Evolutionary conservation across 257 asterid species (phyloP).

Genomic region (Cinchona pubescens): DNA sequence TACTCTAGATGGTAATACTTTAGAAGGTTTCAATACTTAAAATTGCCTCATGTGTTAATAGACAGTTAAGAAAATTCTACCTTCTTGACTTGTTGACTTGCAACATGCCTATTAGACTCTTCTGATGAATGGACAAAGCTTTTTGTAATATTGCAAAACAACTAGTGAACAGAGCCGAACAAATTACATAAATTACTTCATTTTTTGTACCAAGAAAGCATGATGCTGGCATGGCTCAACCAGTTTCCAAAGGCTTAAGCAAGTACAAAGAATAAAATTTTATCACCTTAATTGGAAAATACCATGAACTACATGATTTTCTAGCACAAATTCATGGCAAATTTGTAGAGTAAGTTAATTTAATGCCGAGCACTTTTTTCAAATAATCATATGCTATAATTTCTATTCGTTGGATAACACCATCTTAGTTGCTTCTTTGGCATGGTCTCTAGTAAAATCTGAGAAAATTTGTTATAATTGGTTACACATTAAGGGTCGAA

Average conservation of each 20-base stretch:
- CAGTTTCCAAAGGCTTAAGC: background rate
- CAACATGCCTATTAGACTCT: too few species aligned
- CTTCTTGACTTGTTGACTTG: too few species aligned
- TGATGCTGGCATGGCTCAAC: background rate
- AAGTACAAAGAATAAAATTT: slow-evolving; percentile 9
- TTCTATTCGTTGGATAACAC: too few species aligned
- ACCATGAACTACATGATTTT: slow-evolving; percentile 26
- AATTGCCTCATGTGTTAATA: too few species aligned
- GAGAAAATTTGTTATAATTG: too few species aligned
- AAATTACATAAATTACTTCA: background rate
- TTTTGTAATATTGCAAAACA: slow-evolving; percentile 40
- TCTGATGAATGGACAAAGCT: slow-evolving; percentile 37
- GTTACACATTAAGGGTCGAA: too few species aligned
- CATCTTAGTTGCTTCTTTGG: too few species aligned
- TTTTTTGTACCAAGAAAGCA: background rate
- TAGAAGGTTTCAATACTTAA: too few species aligned
- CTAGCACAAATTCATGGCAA: slow-evolving; percentile 57
- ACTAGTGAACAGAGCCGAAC: slow-evolving; percentile 45
- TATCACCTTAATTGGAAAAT: slow-evolving; percentile 55
- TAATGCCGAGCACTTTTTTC: slow-evolving; percentile 25
- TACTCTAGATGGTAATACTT: too few species aligned
- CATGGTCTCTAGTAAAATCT: too few species aligned
- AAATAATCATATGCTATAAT: too few species aligned
- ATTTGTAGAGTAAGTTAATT: slow-evolving; percentile 37
- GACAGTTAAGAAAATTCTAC: too few species aligned